Base-by-base conservation (phyloP, 352 stramenopile genomes). In the Phytophthora ramorum region DNA sequence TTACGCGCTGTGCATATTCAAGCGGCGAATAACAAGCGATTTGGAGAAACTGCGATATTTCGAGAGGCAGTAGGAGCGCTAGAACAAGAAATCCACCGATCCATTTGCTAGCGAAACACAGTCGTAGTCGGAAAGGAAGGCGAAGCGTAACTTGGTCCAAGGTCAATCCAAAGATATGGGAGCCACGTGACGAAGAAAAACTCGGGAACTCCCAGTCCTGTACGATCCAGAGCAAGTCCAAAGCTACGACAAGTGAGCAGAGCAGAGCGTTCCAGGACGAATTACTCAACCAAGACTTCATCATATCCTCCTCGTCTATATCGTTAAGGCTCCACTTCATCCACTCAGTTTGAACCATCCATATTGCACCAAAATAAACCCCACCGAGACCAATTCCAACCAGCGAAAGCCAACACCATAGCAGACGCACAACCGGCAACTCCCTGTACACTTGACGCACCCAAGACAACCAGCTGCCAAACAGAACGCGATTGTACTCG, bases 161-260 rank as follows among this genome's bases (percentile, higher is more conserved):
- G 17, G 71, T 44, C 5, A 83, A 69, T 4, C 79, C 82, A 67
- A 84, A 88, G 4, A 87, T 59, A 38, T 64, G 71, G 3, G 56
- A 56, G 3, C 74, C 76, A 34, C 74, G 20, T 6, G 63, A 44
- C 1, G 76, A 78, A 6, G 66, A 57, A 65, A 89, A 83, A 10
- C 58, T 64, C n/a, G 82, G 79, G 43, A 89, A 91, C 20, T 76
- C 30, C 30, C 58, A 85, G 40, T 85, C 76, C 38, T 89, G 80
- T 8, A 85, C 38, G 8, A 88, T 13, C 79, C 78, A 89, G 12
- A 85, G 28, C 0, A 88, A 0, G 58, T 91, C 78, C 26, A 89
- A 63, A 17, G 49, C 49, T 4, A 91, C 62, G 20, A 83, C 47
- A 0, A 75, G 53, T 1, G 75, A 68, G 20, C 63, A 64, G 7